phyloP scores from a whole-genome alignment of 768 basidiomycete genomes.

The Mycena floridula region DNA sequence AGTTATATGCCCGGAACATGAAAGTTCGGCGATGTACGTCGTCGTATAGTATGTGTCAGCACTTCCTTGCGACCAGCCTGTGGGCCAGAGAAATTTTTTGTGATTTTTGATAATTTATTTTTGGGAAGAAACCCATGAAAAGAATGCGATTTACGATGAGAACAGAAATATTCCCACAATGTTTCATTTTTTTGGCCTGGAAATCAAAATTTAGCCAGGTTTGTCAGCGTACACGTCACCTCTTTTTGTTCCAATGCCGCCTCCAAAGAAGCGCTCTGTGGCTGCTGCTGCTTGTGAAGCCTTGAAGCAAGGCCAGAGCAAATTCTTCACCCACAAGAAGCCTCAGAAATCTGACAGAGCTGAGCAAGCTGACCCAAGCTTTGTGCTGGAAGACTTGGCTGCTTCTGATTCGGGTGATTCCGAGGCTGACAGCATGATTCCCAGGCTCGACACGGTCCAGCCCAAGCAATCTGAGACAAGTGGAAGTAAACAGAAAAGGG shows the following conservation, averaged over 20 bases:
- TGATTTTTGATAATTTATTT: neutral
- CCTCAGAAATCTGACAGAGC: too few species aligned
- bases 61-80: neutral
- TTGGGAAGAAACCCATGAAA: conserved; percentile 1
- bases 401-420: too few species aligned
- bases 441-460: too few species aligned
- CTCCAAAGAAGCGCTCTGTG: neutral
- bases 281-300: neutral
- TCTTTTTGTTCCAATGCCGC: neutral
- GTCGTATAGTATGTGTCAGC: neutral
- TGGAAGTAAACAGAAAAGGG: too few species aligned
- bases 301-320: neutral
- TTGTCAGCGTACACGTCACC: neutral
- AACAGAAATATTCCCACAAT: neutral
- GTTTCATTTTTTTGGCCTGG: neutral
- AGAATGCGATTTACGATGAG: neutral
- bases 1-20: too few species aligned
- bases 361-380: too few species aligned
- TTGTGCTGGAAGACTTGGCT: too few species aligned
- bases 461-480: too few species aligned
- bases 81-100: neutral
- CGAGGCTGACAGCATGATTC: too few species aligned
- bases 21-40: too few species aligned
- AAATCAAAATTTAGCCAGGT: neutral
- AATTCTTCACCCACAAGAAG: too few species aligned